Base-by-base conservation (phyloP, 2,329 filamentous ascomycete genomes). In the Sporothrix globosa region DNA sequence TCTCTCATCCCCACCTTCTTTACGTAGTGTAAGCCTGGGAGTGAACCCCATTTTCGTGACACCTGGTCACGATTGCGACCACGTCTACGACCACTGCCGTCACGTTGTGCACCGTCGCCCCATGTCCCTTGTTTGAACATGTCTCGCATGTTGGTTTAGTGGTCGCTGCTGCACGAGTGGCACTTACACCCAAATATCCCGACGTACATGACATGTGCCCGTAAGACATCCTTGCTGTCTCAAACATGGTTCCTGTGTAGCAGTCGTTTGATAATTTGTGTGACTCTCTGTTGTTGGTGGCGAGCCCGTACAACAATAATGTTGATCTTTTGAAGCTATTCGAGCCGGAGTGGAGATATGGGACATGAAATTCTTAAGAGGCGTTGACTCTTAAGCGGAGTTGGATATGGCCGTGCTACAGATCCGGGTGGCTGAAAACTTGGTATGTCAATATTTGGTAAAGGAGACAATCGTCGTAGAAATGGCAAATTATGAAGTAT, bases 1-100 rank as follows among this genome's bases (percentile, higher is more conserved):
- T 63, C 58, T 13, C 46, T 63, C 58, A 44, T 63, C 58, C 46
- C n/a, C 27, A 46, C 39, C 27, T 60, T n/a, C 34, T 24, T 24
- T 27, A 21, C 41, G 14, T 27, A 17, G 58, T 41, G 39, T 41
- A 7, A 41, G 41, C 27, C 58, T 7, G n/a, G 13, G 54, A 4
- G 13, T 7, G 19, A 11, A 2, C 5, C 24, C 5, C 21, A 24
- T 27, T 39, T 46, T n/a, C 34, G 41, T 24, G 39, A 63, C 27
- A 7, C 4, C 13, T 9, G 10, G n/a, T 3, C 58, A 46, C 13
- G n/a, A 7, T 21, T 19, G 13, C 58, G 13, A n/a, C 21, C 58
- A 63, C 21, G 1, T 41, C 24, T 30, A n/a, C 54, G 53, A 27
- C 27, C 27, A 56, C 27, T 34, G 14, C 53, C 17, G 3, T 19